phyloP scores from a whole-genome alignment of 331 rosid species.

The Acacia concinna region DNA sequence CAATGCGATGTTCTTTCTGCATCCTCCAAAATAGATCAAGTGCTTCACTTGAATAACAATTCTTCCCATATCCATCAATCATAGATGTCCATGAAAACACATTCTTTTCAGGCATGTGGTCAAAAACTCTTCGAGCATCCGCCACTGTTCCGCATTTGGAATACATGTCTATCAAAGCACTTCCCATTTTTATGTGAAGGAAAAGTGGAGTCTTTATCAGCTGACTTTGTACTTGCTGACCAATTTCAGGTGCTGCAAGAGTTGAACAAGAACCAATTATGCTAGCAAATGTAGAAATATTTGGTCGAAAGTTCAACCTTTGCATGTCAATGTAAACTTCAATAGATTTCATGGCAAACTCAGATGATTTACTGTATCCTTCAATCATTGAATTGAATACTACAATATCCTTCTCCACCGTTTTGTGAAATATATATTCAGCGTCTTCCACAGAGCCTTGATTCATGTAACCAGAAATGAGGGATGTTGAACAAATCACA shows the following conservation, averaged over 20 bases:
- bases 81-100: slow-evolving; percentile 93
- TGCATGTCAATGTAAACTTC: slow-evolving; percentile 80
- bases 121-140: slow-evolving; percentile 65
- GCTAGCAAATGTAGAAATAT: slow-evolving; percentile 83
- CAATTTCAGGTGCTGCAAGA: slow-evolving; percentile 63
- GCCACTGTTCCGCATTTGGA: slow-evolving; percentile 72
- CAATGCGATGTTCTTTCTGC: slow-evolving; percentile 37
- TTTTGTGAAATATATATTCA: slow-evolving; percentile 58
- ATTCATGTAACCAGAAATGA: slow-evolving; percentile 89
- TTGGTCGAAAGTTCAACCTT: slow-evolving; percentile 63
- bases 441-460: slow-evolving; percentile 59
- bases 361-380: slow-evolving; percentile 75
- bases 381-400: slow-evolving; percentile 93
- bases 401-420: slow-evolving; percentile 70
- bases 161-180: slow-evolving; percentile 86
- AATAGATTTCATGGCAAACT: slow-evolving; percentile 61
- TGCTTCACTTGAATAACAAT: slow-evolving; percentile 58
- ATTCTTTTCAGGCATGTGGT: slow-evolving; percentile 66
- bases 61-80: slow-evolving; percentile 84
- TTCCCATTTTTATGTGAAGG: slow-evolving; percentile 59
- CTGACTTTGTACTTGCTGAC: slow-evolving; percentile 76
- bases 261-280: slow-evolving; percentile 79
- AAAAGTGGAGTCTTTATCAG: slow-evolving; percentile 62
- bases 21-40: slow-evolving; percentile 63
- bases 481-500: slow-evolving; percentile 74